These are phyloP conservation scores for sweet orange (Citrus sinensis) DNA, from an alignment of 345 rosid genomes.

Conservation along the genomic window DVS_A1.0 CM039166.1:20159001-20159500, in stretches of 20 bases:
- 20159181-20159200: conserved; percentile 73
- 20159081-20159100: conserved; percentile 37
- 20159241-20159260: conserved; percentile 44
- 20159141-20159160: conserved; percentile 61
- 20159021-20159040: conserved; percentile 14
- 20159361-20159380: conserved; percentile 68
- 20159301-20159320: conserved; percentile 42
- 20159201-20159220: conserved; percentile 73
- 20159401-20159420: conserved; percentile 53
- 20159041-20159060: conserved; percentile 46
- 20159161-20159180: conserved; percentile 74
- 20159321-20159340: conserved; percentile 62
- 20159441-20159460: conserved; percentile 53
- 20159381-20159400: conserved; percentile 61
- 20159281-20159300: conserved; percentile 57
- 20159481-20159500: conserved; percentile 50
- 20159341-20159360: conserved; percentile 52
- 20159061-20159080: conserved; percentile 50
- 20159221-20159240: conserved; percentile 44
- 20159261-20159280: conserved; percentile 58
- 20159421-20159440: conserved; percentile 63
- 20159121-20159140: conserved; percentile 39
- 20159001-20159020: conserved; percentile 9
- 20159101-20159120: conserved; percentile 59
- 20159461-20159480: conserved; percentile 38